A percentile compares a stretch with the other conserved stretches of the same genome.
These are phyloP conservation scores for Boletus tylopilopsis DNA, from an alignment of 768 basidiomycete genomes.

Conservation along the genomic window DNA sequence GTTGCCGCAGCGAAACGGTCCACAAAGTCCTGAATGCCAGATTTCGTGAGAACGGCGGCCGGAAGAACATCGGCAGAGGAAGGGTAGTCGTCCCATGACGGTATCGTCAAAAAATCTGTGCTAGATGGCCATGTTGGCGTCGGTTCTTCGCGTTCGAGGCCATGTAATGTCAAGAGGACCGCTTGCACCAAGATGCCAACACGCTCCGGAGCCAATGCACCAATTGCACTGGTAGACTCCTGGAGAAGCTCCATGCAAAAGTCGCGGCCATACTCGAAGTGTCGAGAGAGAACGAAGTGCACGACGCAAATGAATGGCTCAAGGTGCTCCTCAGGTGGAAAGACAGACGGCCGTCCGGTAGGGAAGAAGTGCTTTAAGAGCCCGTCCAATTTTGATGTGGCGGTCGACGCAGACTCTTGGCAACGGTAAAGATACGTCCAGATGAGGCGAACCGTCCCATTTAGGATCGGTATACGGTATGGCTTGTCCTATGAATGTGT, in stretches of 20 bases:
- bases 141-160: constrained; percentile 66
- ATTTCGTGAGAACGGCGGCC: constrained; percentile 49
- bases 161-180: constrained; percentile 64
- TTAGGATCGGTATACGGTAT: constrained; percentile 66
- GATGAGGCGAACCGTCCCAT: constrained; percentile 75
- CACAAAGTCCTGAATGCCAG: constrained; percentile 70
- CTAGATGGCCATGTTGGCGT: constrained; percentile 78
- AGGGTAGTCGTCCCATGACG: constrained; percentile 61
- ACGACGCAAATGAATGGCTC: constrained; percentile 75
- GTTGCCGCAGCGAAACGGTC: constrained; percentile 59
- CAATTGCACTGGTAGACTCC: constrained; percentile 48
- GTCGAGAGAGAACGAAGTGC: constrained; percentile 79
- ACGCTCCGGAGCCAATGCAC: constrained; percentile 64
- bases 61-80: constrained; percentile 65
- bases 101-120: constrained; percentile 56
- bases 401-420: constrained; percentile 76
- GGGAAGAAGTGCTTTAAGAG: constrained; percentile 81
- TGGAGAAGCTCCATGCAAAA: constrained; percentile 78
- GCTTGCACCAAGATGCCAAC: constrained; percentile 75
- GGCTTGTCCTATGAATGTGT: constrained; percentile 63
- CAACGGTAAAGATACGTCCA: constrained; percentile 98
- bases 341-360: constrained; percentile 52
- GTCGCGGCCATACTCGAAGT: constrained; percentile 83
- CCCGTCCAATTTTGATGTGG: constrained; percentile 73
- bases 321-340: constrained; percentile 69